Evolutionary conservation across 441 rosid species (phyloP).

Genomic region (Eutrema salsugineum): DNA sequence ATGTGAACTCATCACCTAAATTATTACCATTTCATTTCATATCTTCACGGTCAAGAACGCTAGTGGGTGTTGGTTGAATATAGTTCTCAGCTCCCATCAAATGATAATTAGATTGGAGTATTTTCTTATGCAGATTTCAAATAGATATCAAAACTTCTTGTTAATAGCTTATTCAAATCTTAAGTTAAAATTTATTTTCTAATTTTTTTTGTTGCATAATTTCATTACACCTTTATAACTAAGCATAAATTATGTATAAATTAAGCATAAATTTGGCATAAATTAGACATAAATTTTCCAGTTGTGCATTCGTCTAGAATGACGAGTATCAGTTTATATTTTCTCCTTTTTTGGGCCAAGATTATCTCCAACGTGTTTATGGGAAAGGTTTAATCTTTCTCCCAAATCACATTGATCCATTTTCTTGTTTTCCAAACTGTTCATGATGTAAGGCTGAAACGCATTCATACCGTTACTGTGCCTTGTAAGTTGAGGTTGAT

Average conservation of each 20-base stretch:
- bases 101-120: constrained; percentile 87
- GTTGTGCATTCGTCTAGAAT: constrained; percentile 63
- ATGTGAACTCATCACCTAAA: no score
- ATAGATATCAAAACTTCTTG: constrained; percentile 19
- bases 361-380: constrained; percentile 83
- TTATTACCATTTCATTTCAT: no score
- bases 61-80: constrained; percentile 58
- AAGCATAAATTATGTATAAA: no score
- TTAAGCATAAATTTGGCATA: no score
- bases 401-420: neutral
- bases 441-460: constrained; percentile 3
- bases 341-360: constrained; percentile 83
- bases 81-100: constrained; percentile 49
- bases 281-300: no score
- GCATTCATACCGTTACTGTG: neutral
- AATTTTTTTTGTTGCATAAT: no score
- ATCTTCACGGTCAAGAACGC: constrained; percentile 60
- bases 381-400: constrained; percentile 73
- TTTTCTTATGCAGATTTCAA: constrained; percentile 87
- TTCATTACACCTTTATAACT: no score
- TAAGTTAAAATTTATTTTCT: no score
- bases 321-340: constrained; percentile 57
- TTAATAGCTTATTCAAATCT: no score
- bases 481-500: constrained; percentile 64
- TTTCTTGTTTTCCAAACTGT: neutral